Percentiles rank a stretch among this genome's conserved stretches.
Evolutionary conservation across 116 monocot genomes (phyloP).

Genomic region (Iris pallida): DNA sequence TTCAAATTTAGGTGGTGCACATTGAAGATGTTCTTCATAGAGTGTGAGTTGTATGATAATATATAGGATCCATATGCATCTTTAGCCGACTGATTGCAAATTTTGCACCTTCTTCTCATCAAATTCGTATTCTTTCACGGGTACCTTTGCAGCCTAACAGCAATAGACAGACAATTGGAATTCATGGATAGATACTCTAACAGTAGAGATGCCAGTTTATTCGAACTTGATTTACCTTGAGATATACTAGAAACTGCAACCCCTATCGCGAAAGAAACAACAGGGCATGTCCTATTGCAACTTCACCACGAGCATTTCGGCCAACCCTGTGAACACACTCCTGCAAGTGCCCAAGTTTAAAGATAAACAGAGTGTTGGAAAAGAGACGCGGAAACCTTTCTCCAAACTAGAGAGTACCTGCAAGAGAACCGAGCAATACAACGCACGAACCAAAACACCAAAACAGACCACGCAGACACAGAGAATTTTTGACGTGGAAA

Average conservation of each 20-base stretch:
- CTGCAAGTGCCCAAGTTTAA: constrained; percentile 38
- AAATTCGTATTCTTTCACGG: constrained; percentile 74
- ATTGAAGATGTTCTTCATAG: constrained; percentile 71
- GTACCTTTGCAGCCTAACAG: constrained; percentile 74
- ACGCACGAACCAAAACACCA: no score
- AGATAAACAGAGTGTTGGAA: no score
- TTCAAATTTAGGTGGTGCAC: constrained; percentile 73
- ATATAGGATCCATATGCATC: constrained; percentile 81
- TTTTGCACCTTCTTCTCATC: constrained; percentile 63
- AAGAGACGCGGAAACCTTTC: no score
- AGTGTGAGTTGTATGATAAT: constrained; percentile 74
- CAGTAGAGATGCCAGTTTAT: not conserved
- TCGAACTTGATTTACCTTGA: constrained; percentile 43
- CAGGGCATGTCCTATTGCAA: constrained; percentile 59
- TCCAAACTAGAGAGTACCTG: no score
- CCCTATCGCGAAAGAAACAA: constrained; percentile 74
- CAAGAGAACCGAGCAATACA: no score
- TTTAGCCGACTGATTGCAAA: no score
- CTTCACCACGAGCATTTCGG: constrained; percentile 85
- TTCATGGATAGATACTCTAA: not conserved
- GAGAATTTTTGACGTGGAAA: no score
- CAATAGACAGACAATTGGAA: constrained; percentile 4
- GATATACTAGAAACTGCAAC: constrained; percentile 63
- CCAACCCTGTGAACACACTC: constrained; percentile 93
- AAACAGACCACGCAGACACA: no score